Evolutionary conservation across 495 filamentous ascomycete species (phyloP).

Genomic region (Talaromyces trachyspermus): DNA sequence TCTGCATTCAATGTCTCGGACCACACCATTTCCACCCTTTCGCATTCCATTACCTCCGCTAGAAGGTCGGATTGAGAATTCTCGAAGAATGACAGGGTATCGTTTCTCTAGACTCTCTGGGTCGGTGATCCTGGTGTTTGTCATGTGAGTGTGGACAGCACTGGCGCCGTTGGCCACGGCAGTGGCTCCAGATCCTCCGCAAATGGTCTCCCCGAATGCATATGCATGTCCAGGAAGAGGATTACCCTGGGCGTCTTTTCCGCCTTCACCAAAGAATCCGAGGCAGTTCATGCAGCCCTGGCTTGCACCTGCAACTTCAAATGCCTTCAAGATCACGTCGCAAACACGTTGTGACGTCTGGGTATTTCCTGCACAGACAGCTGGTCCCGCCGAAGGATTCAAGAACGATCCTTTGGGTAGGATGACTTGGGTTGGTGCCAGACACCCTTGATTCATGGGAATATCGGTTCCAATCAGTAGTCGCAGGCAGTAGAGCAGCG

Average conservation of each 20-base stretch:
- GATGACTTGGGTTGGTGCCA: constrained; percentile 76
- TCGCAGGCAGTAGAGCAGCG: constrained; percentile 93
- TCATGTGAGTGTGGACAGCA: constrained; percentile 96
- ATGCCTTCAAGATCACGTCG: constrained; percentile 87
- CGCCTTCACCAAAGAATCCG: constrained; percentile 39
- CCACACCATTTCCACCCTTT: constrained; percentile 31
- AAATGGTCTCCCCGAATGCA: constrained; percentile 98
- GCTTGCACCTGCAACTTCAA: constrained; percentile 80
- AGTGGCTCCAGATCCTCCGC: constrained; percentile 84
- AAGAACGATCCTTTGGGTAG: constrained; percentile 89
- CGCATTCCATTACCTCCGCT: constrained; percentile 32
- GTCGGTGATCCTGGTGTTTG: constrained; percentile 97
- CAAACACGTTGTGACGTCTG: constrained; percentile 87
- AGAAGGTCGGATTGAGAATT: constrained; percentile 69
- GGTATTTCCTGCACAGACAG: constrained; percentile 96
- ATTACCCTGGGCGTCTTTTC: constrained; percentile 62
- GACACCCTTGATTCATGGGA: constrained; percentile 94
- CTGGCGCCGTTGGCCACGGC: constrained; percentile 80
- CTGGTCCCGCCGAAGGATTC: constrained; percentile 77
- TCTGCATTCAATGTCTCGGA: constrained; percentile 31
- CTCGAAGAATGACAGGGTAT: constrained; percentile 79
- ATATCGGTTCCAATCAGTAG: constrained; percentile 91
- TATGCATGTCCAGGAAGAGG: constrained; percentile 72
- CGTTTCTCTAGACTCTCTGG: constrained; percentile 87
- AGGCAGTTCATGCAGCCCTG: constrained; percentile 92